Base-by-base conservation (phyloP, 306 rosid genomes). In the Sindora glabra region DNA sequence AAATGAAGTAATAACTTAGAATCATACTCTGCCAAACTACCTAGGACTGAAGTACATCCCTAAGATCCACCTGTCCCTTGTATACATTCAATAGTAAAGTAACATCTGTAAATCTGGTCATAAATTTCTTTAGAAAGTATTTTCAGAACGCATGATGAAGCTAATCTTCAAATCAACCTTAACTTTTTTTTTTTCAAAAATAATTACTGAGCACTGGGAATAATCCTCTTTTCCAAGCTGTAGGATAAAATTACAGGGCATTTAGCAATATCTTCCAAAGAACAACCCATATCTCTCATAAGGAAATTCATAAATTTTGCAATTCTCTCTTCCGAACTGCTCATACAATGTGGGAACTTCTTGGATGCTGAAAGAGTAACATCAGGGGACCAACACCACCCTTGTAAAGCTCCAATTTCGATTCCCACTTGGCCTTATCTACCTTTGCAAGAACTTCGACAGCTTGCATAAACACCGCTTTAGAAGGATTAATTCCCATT, bases 311-410 rank as follows among this genome's bases (percentile, higher is more conserved):
- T 17, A 1, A 5, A 9, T 17, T 19, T 15, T 0, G 12, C 17
- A 14, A 66, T 39, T 4, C 40, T 65, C 42, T 71, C 45, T 10
- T 46, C 57, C 10, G 46, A 30, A 0, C 10, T 17, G 13, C 0
- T 0, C 73, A 76, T 52, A 55, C 56, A 46, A 6, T 15, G 4
- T n/a, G 74, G 77, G 41, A 0, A n/a, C 70, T 10, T 71, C 21
- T 33, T 40, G 39, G 67, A 71, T 22, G 80, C 66, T 4, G 52
- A 9, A 37, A 66, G 34, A 56, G 33, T 2, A 5, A 46, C 67
- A 22, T 61, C 67, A 32, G 59, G 33, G 34, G 77, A 32, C 64
- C 70, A 61, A 58, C 74, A 58, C 18, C 58, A 71, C 11, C 53
- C 67, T 48, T 10, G 48, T 14, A 23, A 40, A 30, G 10, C 32